Base-by-base conservation (phyloP, 331 rosid genomes). In the Cydonia oblonga region DNA sequence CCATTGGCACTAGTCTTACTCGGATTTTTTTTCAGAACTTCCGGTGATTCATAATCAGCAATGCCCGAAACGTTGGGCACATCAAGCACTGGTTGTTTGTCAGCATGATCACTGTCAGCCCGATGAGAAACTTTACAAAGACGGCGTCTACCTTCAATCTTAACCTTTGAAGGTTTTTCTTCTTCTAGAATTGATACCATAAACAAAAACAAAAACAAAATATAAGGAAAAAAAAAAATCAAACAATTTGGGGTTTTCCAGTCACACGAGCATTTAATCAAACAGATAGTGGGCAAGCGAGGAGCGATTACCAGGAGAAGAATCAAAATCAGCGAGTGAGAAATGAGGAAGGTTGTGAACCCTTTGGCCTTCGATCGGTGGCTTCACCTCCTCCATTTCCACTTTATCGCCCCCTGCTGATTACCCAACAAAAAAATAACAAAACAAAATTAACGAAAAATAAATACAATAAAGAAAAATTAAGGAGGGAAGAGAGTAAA, bases 131-230 rank as follows among this genome's bases (percentile, higher is more conserved):
- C 77, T 78, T 89, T 93, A 80, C 95, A 93, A 10, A 93, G 88
- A 40, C 97, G 97, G 38, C 96, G 96, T 2, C 90, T 81, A 25
- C 98, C 97, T 71, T 74, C 78, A 63, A 91, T 79, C 74, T 83
- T 89, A 75, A 89, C 88, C 90, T 87, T 93, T 7, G 44, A 63
- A 46, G 79, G 82, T 78, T 80, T 79, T 33, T 66, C 85, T 56
- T 78, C 84, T 64, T 63, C 89, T 86, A 42, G 29, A 74, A 80
- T 23, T 38, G 66, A 26, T 69, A 13, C 35, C 60, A 10, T 46
- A 46, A 25, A 30, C n/a, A 4, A 65, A 71, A n/a, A 44, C 19
- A 53, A 65, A 57, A 25, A 18, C 3, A 11, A 4, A 63, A 58
- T 74, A 56, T 38, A n/a, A 69, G 68, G 20, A 22, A 1, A 29